phyloP scores from a whole-genome alignment of 805 yeast genomes.

The Yarrowia phangngaensis region DNA sequence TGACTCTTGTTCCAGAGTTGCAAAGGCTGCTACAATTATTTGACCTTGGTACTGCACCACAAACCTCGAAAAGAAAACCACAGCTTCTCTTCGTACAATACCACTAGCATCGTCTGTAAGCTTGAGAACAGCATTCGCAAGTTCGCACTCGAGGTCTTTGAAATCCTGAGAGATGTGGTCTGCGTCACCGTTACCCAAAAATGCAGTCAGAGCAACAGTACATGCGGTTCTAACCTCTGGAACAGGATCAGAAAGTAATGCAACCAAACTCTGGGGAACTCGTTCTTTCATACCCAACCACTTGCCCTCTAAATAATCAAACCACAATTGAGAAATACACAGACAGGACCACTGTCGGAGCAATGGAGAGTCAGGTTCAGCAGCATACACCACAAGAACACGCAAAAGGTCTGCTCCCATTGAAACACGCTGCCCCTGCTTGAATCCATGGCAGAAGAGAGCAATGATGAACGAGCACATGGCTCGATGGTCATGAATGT shows the following conservation, averaged over 20 bases:
- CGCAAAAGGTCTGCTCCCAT: conserved; percentile 67
- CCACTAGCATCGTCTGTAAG: conserved; percentile 85
- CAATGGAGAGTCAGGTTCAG: conserved; percentile 74
- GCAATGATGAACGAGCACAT: conserved; percentile 91
- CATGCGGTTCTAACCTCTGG: conserved; percentile 93
- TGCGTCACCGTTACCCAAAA: conserved; percentile 45
- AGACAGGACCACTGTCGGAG: conserved; percentile 90
- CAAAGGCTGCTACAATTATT: conserved; percentile 81
- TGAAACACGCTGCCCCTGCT: conserved; percentile 74
- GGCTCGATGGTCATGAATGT: conserved; percentile 73
- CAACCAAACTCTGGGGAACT: conserved; percentile 52
- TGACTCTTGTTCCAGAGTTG: conserved; percentile 77
- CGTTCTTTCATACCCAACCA: conserved; percentile 65
- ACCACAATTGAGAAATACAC: conserved; percentile 72
- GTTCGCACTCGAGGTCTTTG: conserved; percentile 43
- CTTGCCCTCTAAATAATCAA: conserved; percentile 67
- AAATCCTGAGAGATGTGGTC: conserved; percentile 27
- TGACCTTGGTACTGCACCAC: conserved; percentile 65
- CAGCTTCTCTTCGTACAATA: conserved; percentile 78
- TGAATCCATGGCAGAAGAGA: conserved; percentile 75
- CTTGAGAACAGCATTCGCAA: conserved; percentile 64
- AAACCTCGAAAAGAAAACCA: conserved; percentile 70
- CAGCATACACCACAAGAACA: conserved; percentile 62
- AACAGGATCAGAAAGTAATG: conserved; percentile 75
- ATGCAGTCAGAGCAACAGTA: conserved; percentile 66